Percentiles rank a stretch among this genome's conserved stretches.
Evolutionary conservation across 345 rosid genomes (phyloP).

Genomic region (Heritiera littoralis): DNA sequence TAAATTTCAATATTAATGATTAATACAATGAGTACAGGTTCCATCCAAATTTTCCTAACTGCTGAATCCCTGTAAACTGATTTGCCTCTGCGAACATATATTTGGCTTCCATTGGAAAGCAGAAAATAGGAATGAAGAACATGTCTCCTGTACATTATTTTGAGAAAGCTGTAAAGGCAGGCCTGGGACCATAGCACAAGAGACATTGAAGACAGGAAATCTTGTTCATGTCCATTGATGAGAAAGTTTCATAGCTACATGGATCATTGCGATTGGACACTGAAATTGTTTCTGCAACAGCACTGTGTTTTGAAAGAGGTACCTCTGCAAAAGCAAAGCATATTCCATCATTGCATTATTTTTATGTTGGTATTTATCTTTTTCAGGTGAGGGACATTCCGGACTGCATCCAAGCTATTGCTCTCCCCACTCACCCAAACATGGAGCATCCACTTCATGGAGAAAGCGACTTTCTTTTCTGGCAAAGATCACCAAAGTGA

Average conservation of each 20-base stretch:
- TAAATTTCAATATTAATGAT: not conserved
- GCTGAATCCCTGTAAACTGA: not conserved
- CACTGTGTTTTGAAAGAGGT: not conserved
- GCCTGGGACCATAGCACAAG: conserved; percentile 1
- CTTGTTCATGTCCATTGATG: not conserved
- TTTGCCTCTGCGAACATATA: not conserved
- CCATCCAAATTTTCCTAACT: not conserved
- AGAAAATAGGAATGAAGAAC: not conserved
- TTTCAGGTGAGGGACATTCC: conserved; percentile 22
- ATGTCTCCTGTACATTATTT: not conserved
- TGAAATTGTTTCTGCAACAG: conserved; percentile 11
- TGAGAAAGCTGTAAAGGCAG: conserved; percentile 1
- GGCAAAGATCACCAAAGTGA: not conserved
- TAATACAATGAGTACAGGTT: not conserved
- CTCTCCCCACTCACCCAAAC: conserved; percentile 34
- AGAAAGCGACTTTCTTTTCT: not conserved
- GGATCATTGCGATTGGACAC: conserved; percentile 4
- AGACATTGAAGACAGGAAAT: not conserved
- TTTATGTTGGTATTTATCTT: conserved; percentile 12
- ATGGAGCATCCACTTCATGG: conserved; percentile 29
- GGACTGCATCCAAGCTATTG: conserved; percentile 26
- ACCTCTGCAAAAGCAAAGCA: conserved; percentile 6
- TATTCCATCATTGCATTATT: conserved; percentile 24
- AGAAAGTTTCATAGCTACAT: not conserved
- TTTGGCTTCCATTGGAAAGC: not conserved